Conservation (phyloP, 2,329 filamentous ascomycete species). For the Hyphodiscus sp. region DNA sequence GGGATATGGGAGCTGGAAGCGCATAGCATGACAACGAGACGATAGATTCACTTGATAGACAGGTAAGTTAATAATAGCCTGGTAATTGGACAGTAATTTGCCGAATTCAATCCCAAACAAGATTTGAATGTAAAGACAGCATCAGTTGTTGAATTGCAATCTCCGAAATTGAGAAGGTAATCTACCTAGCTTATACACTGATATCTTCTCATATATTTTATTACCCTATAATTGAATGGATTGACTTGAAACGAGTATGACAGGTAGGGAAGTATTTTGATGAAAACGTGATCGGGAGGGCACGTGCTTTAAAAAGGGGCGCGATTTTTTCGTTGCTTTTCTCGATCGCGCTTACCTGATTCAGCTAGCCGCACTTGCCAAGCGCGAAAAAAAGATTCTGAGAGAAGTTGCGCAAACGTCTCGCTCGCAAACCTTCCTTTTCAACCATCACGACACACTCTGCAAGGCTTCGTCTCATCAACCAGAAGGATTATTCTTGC, state of each 20-base stretch:
- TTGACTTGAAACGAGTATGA: no score
- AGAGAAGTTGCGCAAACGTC: conserved; percentile 6
- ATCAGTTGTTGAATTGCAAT: no score
- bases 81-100: no score
- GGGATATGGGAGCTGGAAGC: conserved; percentile 55
- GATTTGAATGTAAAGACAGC: no score
- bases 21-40: background rate
- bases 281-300: background rate
- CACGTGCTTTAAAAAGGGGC: background rate
- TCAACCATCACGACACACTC: conserved; percentile 15
- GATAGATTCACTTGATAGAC: background rate
- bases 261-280: background rate
- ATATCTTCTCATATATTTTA: no score
- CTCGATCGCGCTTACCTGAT: background rate
- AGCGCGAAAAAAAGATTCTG: conserved; percentile 2
- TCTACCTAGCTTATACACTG: no score
- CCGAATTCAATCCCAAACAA: no score
- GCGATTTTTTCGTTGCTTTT: background rate
- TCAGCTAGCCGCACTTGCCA: background rate
- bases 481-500: conserved; percentile 12
- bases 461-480: conserved; percentile 18
- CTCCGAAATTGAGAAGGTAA: no score
- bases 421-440: conserved; percentile 4
- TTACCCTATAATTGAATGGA: no score
- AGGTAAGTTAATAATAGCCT: background rate